Base-by-base conservation (phyloP, 2,329 filamentous ascomycete genomes). In the Fusarium xylarioides region DNA sequence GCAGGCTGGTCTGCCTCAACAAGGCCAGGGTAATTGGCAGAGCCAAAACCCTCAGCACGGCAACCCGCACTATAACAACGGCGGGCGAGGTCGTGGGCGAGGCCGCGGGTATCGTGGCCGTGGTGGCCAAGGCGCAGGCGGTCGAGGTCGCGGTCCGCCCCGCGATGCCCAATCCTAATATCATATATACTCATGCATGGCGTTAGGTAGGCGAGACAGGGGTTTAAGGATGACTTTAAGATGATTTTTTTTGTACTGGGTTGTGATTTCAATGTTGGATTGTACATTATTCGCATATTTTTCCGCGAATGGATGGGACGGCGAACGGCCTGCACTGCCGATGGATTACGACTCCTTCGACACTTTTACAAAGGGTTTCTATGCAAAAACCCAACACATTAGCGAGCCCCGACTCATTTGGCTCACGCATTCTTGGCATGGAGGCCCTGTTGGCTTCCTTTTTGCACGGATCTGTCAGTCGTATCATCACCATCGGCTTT, bases 21-120 rank as follows among this genome's bases (percentile, higher is more conserved):
- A 80, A 61, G 74, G 76, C 32, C 80, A 83, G 73, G 80, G 79
- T 49, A 83, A 85, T 71, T 86, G 83, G 83, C 83, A 85, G 72
- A 80, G 70, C 73, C 77, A 79, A 73, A 77, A 69, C 58, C 68
- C 74, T 44, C 83, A 85, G 72, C 81, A 84, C 60, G 80, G 80
- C 59, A 78, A 78, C 70, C 74, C 78, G 38, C 76, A 81, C 47
- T 80, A 74, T 61, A 79, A 77, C 66, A 79, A 78, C 67, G 79
- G 76, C 49, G 82, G 81, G 47, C 81, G 82, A 59, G 83, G 81
- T 53, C 81, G 81, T 68, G 81, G 81, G 11, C 79, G 81, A 52
- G 80, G 82, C 44, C 80, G 81, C 67, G 80, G 81, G 58, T 84
- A 82, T 70, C 82, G 83, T 72, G 80, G 81, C 43, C 80, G 83